These are phyloP conservation scores for Neckera pumila DNA, from an alignment of 225 moss, liverwort and hornwort species.

Conservation along the genomic window DNA sequence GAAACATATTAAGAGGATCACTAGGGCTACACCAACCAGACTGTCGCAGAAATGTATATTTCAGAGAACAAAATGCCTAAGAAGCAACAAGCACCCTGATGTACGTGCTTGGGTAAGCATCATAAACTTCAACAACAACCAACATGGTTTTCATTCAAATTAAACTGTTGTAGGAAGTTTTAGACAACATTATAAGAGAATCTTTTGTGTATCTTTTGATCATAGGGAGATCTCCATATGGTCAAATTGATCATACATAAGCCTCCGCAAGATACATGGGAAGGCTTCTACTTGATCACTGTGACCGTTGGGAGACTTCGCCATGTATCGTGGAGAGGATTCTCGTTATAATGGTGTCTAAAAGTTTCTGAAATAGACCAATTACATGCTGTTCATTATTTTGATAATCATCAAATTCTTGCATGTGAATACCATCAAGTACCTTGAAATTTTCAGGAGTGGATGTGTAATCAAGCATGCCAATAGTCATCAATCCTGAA, in stretches of 20 bases:
- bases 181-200: not conserved
- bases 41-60: not conserved
- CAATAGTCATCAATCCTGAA: constrained; percentile 91
- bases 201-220: not conserved
- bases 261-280: not conserved
- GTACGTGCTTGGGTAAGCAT: not conserved
- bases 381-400: not conserved
- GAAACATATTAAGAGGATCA: not conserved
- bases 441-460: constrained; percentile 84
- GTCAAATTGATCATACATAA: not conserved
- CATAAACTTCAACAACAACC: not conserved
- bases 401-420: not conserved
- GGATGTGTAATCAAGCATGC: constrained; percentile 87
- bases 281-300: not conserved
- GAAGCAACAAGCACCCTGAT: not conserved
- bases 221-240: not conserved
- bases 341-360: not conserved
- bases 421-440: not conserved
- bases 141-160: not conserved
- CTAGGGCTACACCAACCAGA: not conserved
- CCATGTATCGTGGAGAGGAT: not conserved
- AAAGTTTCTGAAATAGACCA: not conserved
- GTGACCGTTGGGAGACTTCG: not conserved
- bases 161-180: not conserved
- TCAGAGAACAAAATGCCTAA: not conserved